phyloP scores from a whole-genome alignment of 805 yeast species.

The Kluyveromyces siamensis region DNA sequence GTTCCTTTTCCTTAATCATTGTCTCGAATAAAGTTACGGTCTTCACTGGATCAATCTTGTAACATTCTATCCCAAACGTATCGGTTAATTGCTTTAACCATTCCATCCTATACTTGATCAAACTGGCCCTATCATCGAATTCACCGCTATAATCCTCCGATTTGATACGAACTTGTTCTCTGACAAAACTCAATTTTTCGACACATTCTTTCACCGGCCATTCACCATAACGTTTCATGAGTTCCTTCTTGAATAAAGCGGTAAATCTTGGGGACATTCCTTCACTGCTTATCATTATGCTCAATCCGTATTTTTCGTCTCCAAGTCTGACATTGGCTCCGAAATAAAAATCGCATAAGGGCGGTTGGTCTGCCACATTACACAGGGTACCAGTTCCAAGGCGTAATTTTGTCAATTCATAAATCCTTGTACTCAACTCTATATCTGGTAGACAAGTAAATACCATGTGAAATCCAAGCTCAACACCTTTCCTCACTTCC shows the following conservation, averaged over 20 bases:
- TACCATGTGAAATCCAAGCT: slow-evolving; percentile 18
- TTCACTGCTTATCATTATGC: slow-evolving; percentile 23
- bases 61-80: slow-evolving; percentile 21
- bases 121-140: slow-evolving; percentile 4
- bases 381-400: slow-evolving; percentile 23
- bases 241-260: slow-evolving; percentile 23
- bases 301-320: slow-evolving; percentile 7
- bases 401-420: slow-evolving; percentile 12
- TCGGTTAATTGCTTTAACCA: slow-evolving; percentile 27
- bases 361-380: slow-evolving; percentile 30
- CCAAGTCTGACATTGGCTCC: slow-evolving; percentile 25
- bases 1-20: slow-evolving; percentile 12
- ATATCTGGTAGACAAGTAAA: slow-evolving; percentile 25
- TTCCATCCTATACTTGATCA: slow-evolving; percentile 23
- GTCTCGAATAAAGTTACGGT: slow-evolving; percentile 12
- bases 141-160: slow-evolving; percentile 1
- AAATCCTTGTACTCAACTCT: slow-evolving; percentile 15
- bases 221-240: slow-evolving; percentile 10
- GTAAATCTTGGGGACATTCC: slow-evolving; percentile 28
- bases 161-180: slow-evolving; percentile 13
- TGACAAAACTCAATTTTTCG: slow-evolving; percentile 16
- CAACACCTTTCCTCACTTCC: background rate
- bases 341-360: slow-evolving; percentile 27
- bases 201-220: slow-evolving; percentile 18
- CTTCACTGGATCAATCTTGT: slow-evolving; percentile 14